Evolutionary conservation across 352 stramenopile species (phyloP), one percentile per base, ranked within the genome.

Genomic region (Phytophthora sp.): DNA sequence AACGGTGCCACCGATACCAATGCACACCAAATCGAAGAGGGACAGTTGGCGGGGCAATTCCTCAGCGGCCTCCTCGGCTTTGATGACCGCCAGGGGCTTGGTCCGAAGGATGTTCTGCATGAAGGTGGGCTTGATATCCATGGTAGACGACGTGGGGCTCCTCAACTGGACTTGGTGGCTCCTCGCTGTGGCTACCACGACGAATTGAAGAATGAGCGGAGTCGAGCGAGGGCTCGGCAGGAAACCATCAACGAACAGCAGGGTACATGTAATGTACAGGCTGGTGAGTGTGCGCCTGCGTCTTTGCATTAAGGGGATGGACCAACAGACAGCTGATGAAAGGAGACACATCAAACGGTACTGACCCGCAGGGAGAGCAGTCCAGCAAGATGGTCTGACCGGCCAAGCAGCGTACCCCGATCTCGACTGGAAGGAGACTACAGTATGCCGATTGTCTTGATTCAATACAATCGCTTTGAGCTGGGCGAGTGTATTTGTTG

Each of bases 1-100:
- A 11, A 98, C 81, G 0, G 95, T 98, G 21, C 83, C 92, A 3
- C 93, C 91, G n/a, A 98, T 84, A 15, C 94, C 94, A 62, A 98
- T 89, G 42, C 77, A 93, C 18, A 98, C 62, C 13, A 98, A 61
- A 72, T 98, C 94, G 60, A 94, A 94, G 24, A 98, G 76, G 29
- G 71, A 77, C 6, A 98, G 68, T 61, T 79, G 79, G 29, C 86
- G 81, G 23, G 71, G 77, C 2, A 95, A 68, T 44, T 92, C 84
- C 26, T 87, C 71, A 23, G 75, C 79, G 31, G 79, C 77, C 61
- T 94, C 84, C 62, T 95, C 86, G 50, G 84, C 84, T 33, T 88
- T 67, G 68, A 94, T 91, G 36, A 94, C 84, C 15, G 71, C 55
- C 13, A 94, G 55, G n/a, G 86, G 86, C 71, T 94, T 94, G 61